A percentile compares a stretch with the other conserved stretches of the same genome.
Evolutionary conservation across 352 stramenopile species (phyloP).

Genomic region (Phytophthora palmivora): DNA sequence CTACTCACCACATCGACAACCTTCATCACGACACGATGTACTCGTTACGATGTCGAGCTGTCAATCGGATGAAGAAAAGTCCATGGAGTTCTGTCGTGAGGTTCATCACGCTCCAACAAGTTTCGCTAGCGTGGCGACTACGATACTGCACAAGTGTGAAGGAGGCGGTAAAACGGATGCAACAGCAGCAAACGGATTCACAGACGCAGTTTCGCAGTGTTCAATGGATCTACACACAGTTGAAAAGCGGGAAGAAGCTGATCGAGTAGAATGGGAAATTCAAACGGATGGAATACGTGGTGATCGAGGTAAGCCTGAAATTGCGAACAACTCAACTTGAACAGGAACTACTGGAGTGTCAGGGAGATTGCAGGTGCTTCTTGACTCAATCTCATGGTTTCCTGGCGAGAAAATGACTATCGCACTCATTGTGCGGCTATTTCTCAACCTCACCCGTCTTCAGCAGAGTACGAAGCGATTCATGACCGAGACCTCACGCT

Average conservation of each 20-base stretch:
- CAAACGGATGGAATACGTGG: slow-evolving; percentile 19
- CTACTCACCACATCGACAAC: slow-evolving; percentile 41
- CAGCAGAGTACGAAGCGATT: slow-evolving; percentile 36
- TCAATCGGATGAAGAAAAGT: slow-evolving; percentile 61
- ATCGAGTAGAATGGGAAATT: slow-evolving; percentile 31
- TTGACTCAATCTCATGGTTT: slow-evolving; percentile 39
- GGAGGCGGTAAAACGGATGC: slow-evolving; percentile 56
- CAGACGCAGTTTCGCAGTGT: slow-evolving; percentile 44
- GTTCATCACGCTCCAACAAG: slow-evolving; percentile 55
- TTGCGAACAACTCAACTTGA: slow-evolving; percentile 35
- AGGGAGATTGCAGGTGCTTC: slow-evolving; percentile 36
- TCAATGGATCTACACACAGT: slow-evolving; percentile 64
- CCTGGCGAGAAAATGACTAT: slow-evolving; percentile 22
- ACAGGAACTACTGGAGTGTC: slow-evolving; percentile 35
- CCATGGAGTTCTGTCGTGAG: slow-evolving; percentile 56
- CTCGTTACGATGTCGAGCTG: slow-evolving; percentile 54
- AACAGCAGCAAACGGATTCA: slow-evolving; percentile 31
- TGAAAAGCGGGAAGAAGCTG: slow-evolving; percentile 33
- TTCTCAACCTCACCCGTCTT: slow-evolving; percentile 38
- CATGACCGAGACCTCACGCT: slow-evolving; percentile 24
- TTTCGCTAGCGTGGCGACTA: slow-evolving; percentile 67
- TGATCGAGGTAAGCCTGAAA: slow-evolving; percentile 17
- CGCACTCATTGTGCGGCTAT: slow-evolving; percentile 37
- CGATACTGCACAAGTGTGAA: slow-evolving; percentile 51
- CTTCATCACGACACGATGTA: slow-evolving; percentile 53